Percentiles rank a stretch among this genome's conserved stretches.
phyloP scores from a whole-genome alignment of 345 rosid species.

The Theobroma cacao region DNA sequence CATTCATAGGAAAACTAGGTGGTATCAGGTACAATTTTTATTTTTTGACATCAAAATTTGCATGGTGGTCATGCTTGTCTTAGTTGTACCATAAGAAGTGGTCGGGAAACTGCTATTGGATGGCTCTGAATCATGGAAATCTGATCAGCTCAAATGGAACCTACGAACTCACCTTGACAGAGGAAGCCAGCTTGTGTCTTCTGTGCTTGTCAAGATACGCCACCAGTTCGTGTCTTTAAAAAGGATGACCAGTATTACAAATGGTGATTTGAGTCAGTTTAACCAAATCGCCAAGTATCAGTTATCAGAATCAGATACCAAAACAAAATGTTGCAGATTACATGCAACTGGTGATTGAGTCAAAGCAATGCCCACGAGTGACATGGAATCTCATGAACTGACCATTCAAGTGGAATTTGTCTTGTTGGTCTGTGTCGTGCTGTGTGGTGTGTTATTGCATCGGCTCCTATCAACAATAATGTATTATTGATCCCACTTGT shows the following conservation, averaged over 20 bases:
- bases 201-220: background rate
- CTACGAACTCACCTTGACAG: conserved; percentile 22
- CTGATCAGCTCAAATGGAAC: conserved; percentile 31
- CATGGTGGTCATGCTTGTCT: conserved; percentile 33
- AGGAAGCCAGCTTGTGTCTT: conserved; percentile 8
- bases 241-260: background rate
- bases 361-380: background rate
- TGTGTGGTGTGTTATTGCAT: background rate
- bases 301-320: background rate
- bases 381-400: background rate
- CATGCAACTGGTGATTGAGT: conserved; percentile 10
- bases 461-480: background rate
- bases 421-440: background rate
- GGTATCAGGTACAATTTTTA: background rate
- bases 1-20: conserved; percentile 13
- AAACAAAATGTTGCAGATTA: background rate
- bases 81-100: conserved; percentile 63
- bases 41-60: background rate
- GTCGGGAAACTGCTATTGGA: conserved; percentile 27
- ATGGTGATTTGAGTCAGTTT: background rate
- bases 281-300: background rate
- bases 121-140: conserved; percentile 27
- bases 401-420: background rate
- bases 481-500: background rate
- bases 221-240: conserved; percentile 24